Evolutionary conservation across 257 asterid species (phyloP).

Genomic region (Solanum sejunctum): DNA sequence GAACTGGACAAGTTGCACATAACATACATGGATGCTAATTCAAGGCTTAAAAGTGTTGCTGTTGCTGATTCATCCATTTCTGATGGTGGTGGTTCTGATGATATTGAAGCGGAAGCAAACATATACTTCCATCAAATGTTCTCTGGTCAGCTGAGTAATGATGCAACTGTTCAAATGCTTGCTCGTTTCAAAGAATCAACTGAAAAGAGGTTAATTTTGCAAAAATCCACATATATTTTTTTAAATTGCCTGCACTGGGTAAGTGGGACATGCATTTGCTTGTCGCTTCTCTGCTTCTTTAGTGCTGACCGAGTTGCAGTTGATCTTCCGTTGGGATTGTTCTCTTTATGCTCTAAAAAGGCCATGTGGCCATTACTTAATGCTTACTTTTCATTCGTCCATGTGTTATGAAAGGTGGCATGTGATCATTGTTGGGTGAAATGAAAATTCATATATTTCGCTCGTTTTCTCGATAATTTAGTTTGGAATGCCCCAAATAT

Average conservation of each 20-base stretch:
- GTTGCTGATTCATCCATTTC: slow-evolving; percentile 39
- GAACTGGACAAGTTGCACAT: slow-evolving; percentile 64
- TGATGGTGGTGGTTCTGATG: slow-evolving; percentile 59
- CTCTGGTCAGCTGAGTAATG: slow-evolving; percentile 61
- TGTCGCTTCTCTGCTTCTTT: neutral
- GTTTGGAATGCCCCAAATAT: neutral
- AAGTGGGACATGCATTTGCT: neutral
- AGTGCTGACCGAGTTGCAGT: neutral
- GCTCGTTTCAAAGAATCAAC: slow-evolving; percentile 72
- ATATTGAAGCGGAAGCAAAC: slow-evolving; percentile 73
- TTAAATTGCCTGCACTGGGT: neutral
- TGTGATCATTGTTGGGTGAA: neutral
- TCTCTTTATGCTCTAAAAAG: neutral
- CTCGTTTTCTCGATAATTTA: neutral
- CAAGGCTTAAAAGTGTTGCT: slow-evolving; percentile 38
- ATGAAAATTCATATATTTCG: neutral
- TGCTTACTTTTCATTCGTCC: neutral
- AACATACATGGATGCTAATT: slow-evolving; percentile 35
- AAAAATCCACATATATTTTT: neutral
- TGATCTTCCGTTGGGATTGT: neutral
- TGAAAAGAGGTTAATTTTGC: slow-evolving; percentile 44
- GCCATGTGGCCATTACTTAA: neutral
- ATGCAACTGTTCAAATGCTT: slow-evolving; percentile 73
- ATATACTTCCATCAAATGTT: slow-evolving; percentile 84
- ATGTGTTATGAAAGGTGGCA: neutral